Percentiles rank a stretch among this genome's conserved stretches.
Conservation (phyloP, 75 land plant species). For the Cupressus sempervirens region DNA sequence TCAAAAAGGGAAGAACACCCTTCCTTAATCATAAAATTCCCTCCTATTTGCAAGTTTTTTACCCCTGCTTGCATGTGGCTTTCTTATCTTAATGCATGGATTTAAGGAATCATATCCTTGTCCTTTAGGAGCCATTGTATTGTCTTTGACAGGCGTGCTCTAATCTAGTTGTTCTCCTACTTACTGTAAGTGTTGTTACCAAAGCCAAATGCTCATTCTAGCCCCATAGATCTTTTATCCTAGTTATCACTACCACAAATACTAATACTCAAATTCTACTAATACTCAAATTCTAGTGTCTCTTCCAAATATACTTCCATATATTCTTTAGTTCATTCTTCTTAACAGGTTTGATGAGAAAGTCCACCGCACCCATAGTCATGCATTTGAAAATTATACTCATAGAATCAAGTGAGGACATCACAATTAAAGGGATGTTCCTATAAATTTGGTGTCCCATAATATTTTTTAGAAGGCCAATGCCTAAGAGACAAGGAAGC, state of each 20-base stretch:
- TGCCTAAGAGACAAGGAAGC: slow-evolving; percentile 76
- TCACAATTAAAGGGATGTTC: slow-evolving; percentile 91
- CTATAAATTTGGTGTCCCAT: slow-evolving; percentile 69
- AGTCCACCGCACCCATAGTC: slow-evolving; percentile 89
- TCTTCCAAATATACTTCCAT: slow-evolving; percentile 99
- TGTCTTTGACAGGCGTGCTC: no score
- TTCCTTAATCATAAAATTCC: no score
- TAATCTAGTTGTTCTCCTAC: slow-evolving; percentile 33
- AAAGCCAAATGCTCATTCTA: slow-evolving; percentile 19
- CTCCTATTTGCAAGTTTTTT: no score
- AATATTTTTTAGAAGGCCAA: slow-evolving; percentile 71
- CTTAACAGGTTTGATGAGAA: slow-evolving; percentile 87
- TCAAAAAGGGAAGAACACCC: no score
- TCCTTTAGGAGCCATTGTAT: no score
- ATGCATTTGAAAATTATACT: slow-evolving; percentile 81
- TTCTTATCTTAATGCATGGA: no score
- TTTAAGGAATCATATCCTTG: no score
- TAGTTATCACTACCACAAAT: neutral
- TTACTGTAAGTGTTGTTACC: slow-evolving; percentile 30
- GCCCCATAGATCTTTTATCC: slow-evolving; percentile 17
- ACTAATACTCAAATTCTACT: neutral
- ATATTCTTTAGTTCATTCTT: slow-evolving; percentile 89
- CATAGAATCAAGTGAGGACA: slow-evolving; percentile 83
- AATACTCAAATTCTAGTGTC: slow-evolving; percentile 13
- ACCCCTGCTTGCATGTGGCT: no score